These are phyloP conservation scores for Alternaria conjuncta DNA, from an alignment of 2,329 filamentous ascomycete genomes.

Conservation along the genomic window DNA sequence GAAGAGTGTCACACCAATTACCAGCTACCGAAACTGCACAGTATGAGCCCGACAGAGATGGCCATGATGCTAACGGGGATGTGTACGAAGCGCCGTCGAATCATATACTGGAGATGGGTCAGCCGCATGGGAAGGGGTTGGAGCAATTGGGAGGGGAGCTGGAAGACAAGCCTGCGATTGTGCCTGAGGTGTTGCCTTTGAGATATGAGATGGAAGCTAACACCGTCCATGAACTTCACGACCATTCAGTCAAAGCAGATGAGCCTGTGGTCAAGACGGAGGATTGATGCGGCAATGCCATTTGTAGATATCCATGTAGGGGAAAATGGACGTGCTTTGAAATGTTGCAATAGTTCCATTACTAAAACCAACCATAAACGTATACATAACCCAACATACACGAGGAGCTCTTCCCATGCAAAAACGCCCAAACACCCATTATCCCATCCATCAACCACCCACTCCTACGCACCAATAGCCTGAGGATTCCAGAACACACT, in stretches of 20 bases:
- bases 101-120: neutral
- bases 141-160: neutral
- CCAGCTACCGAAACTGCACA: neutral
- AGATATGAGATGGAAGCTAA: neutral
- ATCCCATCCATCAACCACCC: neutral
- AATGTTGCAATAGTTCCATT: neutral
- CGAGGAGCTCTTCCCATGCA: neutral
- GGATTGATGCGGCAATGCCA: neutral
- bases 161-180: neutral
- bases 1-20: neutral
- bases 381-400: neutral
- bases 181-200: neutral
- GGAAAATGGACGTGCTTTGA: neutral
- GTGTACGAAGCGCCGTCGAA: neutral
- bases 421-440: neutral
- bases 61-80: fast-evolving
- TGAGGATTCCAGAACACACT: slow-evolving; percentile 49
- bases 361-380: neutral
- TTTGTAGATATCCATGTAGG: neutral
- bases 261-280: neutral
- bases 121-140: neutral
- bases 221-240: neutral
- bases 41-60: neutral
- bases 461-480: slow-evolving; percentile 37
- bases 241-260: fast-evolving